Evolutionary conservation across 345 rosid species (phyloP), one percentile per base, ranked within the genome.

Genomic region (Ailanthus altissimus): DNA sequence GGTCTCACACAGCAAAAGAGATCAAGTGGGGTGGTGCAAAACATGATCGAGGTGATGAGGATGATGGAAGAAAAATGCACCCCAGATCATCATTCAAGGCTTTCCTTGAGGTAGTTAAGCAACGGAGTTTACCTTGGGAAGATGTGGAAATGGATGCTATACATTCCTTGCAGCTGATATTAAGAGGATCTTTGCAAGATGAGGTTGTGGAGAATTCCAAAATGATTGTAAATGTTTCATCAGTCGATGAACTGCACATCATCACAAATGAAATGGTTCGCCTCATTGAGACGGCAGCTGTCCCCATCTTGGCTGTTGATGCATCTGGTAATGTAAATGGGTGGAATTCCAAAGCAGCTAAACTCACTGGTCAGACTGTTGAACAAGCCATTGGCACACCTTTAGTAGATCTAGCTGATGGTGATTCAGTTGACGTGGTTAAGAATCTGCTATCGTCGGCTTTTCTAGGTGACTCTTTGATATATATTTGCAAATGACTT

Each of bases 21-120:
- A 88, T 93, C 80, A 90, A 85, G 82, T 93, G 98, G 97, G 95
- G 94, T 81, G 97, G 98, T 67, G 95, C 95, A 53, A 90, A 93
- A 83, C 92, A 92, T 72, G 89, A 88, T 80, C 90, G 94, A 47
- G 80, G 68, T 75, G 93, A 85, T 74, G 84, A 80, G 79, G 94
- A 92, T 73, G 89, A 83, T 77, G 93, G 91, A 65, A 90, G 86
- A 81, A 83, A 81, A 81, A 90, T 93, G 97, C 92, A 93, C 69
- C 98, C 98, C 6, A 88, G 97, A 81, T 90, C 94, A 36, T 92
- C 97, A 2, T 93, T 93, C 85, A 92, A 92, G 88, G 93, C 95
- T 60, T 93, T 93, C 75, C 79, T 93, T 73, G 93, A 93, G 71
- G 94, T 90, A 61, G 91, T 93, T 62, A 88, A 89, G 87, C 83